Percentiles rank a stretch among this genome's conserved stretches.
Evolutionary conservation across 352 stramenopile species (phyloP).

Genomic region (Sclerospora graminicola): DNA sequence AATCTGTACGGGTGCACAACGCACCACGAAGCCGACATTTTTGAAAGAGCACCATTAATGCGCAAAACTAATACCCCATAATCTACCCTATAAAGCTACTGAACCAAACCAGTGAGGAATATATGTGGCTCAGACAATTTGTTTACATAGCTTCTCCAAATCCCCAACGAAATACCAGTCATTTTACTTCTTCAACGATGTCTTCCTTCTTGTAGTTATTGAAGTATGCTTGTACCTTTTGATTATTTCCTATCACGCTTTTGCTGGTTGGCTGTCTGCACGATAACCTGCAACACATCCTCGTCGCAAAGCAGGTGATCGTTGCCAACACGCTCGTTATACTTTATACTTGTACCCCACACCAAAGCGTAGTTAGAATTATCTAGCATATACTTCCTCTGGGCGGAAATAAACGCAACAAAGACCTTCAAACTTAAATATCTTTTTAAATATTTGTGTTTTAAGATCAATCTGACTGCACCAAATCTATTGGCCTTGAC

Average conservation of each 20-base stretch:
- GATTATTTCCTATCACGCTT: slow-evolving; percentile 96
- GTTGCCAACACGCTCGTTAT: slow-evolving; percentile 94
- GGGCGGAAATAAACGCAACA: too few species aligned
- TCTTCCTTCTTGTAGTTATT: slow-evolving; percentile 96
- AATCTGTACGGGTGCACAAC: slow-evolving; percentile 40
- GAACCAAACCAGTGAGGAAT: too few species aligned
- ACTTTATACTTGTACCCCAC: slow-evolving; percentile 97
- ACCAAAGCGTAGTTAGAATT: slow-evolving; percentile 98
- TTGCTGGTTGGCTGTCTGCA: slow-evolving; percentile 97
- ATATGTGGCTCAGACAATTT: too few species aligned
- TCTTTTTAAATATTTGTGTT: too few species aligned
- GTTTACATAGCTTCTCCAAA: too few species aligned
- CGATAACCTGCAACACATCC: slow-evolving; percentile 97
- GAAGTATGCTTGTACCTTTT: slow-evolving; percentile 91
- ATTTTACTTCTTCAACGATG: slow-evolving; percentile 85
- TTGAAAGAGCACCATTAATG: slow-evolving; percentile 5
- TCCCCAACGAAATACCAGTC: neutral
- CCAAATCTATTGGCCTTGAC: too few species aligned
- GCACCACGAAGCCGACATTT: slow-evolving; percentile 33
- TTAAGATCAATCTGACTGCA: too few species aligned
- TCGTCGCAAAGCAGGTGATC: slow-evolving; percentile 94
- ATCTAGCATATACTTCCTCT: slow-evolving; percentile 86
- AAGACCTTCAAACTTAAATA: too few species aligned
- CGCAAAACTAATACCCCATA: slow-evolving; percentile 3
- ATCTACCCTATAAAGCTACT: too few species aligned